Evolutionary conservation across 805 yeast genomes (phyloP).

Genomic region (Zygosaccharomyces gambellarensis): DNA sequence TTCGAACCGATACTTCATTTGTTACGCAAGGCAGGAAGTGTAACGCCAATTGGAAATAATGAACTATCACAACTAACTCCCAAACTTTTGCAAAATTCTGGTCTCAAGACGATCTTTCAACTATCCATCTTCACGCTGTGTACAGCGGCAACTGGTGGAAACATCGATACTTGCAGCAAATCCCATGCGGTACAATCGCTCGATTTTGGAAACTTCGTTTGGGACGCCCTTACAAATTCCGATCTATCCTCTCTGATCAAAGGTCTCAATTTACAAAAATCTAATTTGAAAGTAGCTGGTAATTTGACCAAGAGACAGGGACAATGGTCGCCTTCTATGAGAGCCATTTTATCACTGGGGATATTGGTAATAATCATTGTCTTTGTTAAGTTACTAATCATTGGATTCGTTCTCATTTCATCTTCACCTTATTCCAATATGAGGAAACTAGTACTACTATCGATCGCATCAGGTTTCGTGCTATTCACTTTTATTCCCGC

Average conservation of each 20-base stretch:
- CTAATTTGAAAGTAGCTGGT: constrained; percentile 31
- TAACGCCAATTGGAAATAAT: constrained; percentile 17
- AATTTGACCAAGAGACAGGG: constrained; percentile 27
- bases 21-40: constrained; percentile 16
- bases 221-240: constrained; percentile 27
- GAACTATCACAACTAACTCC: constrained; percentile 25
- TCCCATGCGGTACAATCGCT: constrained; percentile 34
- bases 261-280: constrained; percentile 25
- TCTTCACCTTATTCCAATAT: constrained; percentile 7
- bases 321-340: constrained; percentile 33
- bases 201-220: constrained; percentile 31
- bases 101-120: constrained; percentile 28
- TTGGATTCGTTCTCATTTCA: constrained; percentile 10
- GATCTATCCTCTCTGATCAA: constrained; percentile 30
- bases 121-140: constrained; percentile 32
- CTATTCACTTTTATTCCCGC: constrained; percentile 30
- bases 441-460: constrained; percentile 18
- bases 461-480: constrained; percentile 14
- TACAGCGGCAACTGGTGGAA: constrained; percentile 20
- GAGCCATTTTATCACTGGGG: constrained; percentile 30
- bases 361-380: constrained; percentile 25
- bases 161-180: constrained; percentile 23
- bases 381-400: constrained; percentile 19
- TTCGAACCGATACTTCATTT: constrained; percentile 22
- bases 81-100: constrained; percentile 22